Evolutionary conservation across 2,329 filamentous ascomycete species (phyloP), one percentile per base, ranked within the genome.

Genomic region (Penicillium sp.): DNA sequence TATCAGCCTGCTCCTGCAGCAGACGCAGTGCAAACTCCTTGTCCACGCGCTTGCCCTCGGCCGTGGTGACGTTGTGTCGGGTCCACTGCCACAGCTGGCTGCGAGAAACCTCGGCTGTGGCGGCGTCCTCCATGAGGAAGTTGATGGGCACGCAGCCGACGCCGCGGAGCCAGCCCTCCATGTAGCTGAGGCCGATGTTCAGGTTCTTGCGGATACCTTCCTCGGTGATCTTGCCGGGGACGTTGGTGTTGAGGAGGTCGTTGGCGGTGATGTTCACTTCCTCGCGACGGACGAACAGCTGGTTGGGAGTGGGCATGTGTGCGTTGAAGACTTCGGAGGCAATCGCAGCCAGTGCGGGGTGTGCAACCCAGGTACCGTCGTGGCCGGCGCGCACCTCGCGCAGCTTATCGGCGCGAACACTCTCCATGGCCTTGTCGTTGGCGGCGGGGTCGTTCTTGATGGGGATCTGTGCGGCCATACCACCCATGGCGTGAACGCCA

Each of bases 381-480:
- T 99, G 94, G 57, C 94, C 94, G 52, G 94, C 94, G 66, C 89
- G 89, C 52, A 91, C 94, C 78, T 99, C 94, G 58, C 94, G 91
- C 60, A 99, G 85, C 85, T 99, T 99, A 79, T 99, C 94, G 57
- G 91, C 90, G 62, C 91, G 89, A 45, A 99, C 92, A 60, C 86
- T 89, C 64, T 91, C 91, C 93, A 97, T 97, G 65, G 93, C 93
- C 74, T 87, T 88, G 71, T 96, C 92, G 78, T 97, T 97, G 73
- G 93, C 93, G 48, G 84, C 86, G 67, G 88, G 86, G 78, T 97
- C 90, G 74, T 94, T 89, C 84, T 97, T 97, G 83, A 97, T 97
- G 62, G 94, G 94, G 72, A 99, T 99, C 79, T 97, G 94, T 40
- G 94, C 94, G 3, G 93, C 93, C 94, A 99, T 97, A 65, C 94